These are phyloP conservation scores for Lipomyces chichibuensis DNA, from an alignment of 805 yeast genomes.

Conservation along the genomic window DNA sequence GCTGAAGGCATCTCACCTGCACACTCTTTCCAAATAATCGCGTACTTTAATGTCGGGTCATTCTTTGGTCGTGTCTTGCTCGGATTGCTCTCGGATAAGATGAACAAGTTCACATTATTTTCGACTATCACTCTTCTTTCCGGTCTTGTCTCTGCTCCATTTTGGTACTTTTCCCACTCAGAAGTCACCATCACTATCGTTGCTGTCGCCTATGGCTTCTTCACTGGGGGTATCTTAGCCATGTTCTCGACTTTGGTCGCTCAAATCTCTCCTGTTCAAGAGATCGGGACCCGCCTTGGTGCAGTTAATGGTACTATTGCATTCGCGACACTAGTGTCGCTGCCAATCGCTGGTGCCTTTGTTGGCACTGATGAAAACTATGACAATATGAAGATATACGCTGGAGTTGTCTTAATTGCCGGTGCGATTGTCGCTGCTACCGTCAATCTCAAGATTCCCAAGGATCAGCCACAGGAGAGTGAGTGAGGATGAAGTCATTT, in stretches of 20 bases:
- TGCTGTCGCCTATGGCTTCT: conserved; percentile 42
- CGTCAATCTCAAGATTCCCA: conserved; percentile 5
- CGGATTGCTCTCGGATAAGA: conserved; percentile 51
- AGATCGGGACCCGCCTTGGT: conserved; percentile 57
- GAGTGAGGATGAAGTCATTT: conserved; percentile 1
- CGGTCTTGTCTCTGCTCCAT: conserved; percentile 41
- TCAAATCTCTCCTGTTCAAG: conserved; percentile 37
- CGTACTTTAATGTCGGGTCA: conserved; percentile 46
- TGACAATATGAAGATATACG: conserved; percentile 30
- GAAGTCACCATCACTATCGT: conserved; percentile 33
- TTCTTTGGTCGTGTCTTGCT: conserved; percentile 55
- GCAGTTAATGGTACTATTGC: conserved; percentile 60
- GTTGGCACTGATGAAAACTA: conserved; percentile 19
- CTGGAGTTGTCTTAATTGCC: conserved; percentile 24
- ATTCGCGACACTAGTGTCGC: conserved; percentile 46
- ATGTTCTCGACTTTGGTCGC: conserved; percentile 43
- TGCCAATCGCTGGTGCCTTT: conserved; percentile 43
- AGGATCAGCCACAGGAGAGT: background rate
- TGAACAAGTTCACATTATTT: conserved; percentile 51
- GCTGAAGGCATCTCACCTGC: conserved; percentile 32
- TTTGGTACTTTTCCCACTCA: conserved; percentile 21
- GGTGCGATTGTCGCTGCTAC: conserved; percentile 18
- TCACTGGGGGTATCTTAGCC: conserved; percentile 44
- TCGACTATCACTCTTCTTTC: conserved; percentile 40
- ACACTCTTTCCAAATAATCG: conserved; percentile 40